Percentiles rank a stretch among this genome's conserved stretches.
phyloP scores from a whole-genome alignment of 2,329 filamentous ascomycete genomes.

The Elsinoe fawcettii region DNA sequence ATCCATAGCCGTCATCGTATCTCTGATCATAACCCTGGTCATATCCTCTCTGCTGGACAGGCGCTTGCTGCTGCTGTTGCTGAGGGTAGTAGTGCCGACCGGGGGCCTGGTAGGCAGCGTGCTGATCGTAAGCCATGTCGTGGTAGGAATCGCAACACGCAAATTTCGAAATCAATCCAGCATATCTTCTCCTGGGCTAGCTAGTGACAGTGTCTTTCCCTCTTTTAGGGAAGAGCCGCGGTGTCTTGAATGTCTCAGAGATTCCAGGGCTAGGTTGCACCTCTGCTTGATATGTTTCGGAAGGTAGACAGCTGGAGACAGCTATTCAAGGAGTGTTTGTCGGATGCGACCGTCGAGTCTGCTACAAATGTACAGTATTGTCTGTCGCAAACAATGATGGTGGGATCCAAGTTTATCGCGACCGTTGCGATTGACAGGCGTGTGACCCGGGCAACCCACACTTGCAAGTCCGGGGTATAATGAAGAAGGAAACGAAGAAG shows the following conservation, averaged over 20 bases:
- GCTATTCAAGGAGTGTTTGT: background rate
- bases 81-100: slow-evolving; percentile 30
- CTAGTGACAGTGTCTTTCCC: background rate
- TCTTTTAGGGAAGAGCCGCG: background rate
- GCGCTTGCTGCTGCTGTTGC: slow-evolving; percentile 22
- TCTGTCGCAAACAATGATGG: background rate
- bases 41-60: slow-evolving; percentile 19
- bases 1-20: slow-evolving; percentile 21
- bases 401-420: slow-evolving; percentile 4
- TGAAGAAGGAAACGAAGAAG: background rate
- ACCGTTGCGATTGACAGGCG: slow-evolving; percentile 6
- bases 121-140: slow-evolving; percentile 35
- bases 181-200: slow-evolving; percentile 1
- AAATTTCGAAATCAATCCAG: background rate
- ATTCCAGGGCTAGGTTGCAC: background rate
- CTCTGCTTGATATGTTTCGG: background rate
- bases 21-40: slow-evolving; percentile 9
- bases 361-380: background rate
- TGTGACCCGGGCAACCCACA: slow-evolving; percentile 10
- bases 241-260: background rate
- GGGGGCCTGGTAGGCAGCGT: slow-evolving; percentile 30
- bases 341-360: background rate
- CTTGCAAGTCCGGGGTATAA: background rate
- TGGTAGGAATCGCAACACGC: background rate
- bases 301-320: background rate